These are phyloP conservation scores for Globisporangium splendens DNA, from an alignment of 352 stramenopile species.

Conservation along the genomic window DNA sequence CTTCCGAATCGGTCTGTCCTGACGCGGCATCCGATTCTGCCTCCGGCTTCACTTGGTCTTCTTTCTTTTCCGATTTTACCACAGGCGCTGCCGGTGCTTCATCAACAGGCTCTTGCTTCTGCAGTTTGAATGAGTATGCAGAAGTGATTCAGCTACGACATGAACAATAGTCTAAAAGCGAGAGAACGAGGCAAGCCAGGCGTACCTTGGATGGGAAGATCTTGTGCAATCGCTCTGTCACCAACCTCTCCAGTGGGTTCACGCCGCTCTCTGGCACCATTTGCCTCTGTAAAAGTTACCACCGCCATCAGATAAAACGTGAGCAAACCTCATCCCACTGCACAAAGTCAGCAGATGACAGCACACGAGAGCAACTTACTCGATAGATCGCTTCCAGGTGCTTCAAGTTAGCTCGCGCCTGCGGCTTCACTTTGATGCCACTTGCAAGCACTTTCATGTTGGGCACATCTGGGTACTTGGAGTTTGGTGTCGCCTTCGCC, in stretches of 20 bases:
- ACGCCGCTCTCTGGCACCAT: conserved; percentile 17
- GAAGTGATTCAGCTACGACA: neutral
- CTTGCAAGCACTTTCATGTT: conserved; percentile 55
- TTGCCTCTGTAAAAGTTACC: conserved; percentile 34
- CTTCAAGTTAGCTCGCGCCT: conserved; percentile 48
- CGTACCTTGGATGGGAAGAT: conserved; percentile 41
- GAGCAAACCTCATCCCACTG: too few species aligned
- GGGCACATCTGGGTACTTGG: conserved; percentile 21
- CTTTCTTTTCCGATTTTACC: neutral
- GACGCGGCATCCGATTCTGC: conserved; percentile 15
- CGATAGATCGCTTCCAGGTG: conserved; percentile 66
- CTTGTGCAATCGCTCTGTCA: conserved; percentile 43
- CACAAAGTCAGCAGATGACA: too few species aligned
- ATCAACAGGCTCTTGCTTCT: conserved; percentile 9
- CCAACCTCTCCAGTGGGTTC: conserved; percentile 35
- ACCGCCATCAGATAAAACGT: too few species aligned
- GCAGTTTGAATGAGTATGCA: too few species aligned
- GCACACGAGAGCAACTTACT: conserved; percentile 17
- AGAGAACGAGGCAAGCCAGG: neutral
- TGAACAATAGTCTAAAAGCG: neutral
- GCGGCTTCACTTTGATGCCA: conserved; percentile 40
- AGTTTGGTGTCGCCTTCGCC: conserved; percentile 28
- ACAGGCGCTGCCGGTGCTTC: too few species aligned
- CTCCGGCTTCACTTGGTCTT: conserved; percentile 7
- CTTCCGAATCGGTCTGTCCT: conserved; percentile 30